Evolutionary conservation across 2,329 filamentous ascomycete species (phyloP), one percentile per base, ranked within the genome.

Genomic region (Penicillium crustosum): DNA sequence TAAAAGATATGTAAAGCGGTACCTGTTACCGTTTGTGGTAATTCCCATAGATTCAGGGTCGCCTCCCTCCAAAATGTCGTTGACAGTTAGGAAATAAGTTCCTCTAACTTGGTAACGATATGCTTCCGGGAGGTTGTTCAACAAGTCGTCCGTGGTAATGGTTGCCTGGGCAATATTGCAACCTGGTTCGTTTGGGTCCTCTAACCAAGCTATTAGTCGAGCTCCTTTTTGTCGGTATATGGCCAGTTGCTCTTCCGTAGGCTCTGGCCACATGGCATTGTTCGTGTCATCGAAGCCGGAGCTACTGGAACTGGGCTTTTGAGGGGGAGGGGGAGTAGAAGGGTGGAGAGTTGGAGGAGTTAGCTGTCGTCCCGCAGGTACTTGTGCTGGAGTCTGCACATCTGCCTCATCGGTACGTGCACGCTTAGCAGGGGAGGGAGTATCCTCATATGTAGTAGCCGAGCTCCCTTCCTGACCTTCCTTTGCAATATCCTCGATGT

Each of bases 201-300:
- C 45, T 35, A 55, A 9, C 53, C 53, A 55, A 15, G 17, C 21
- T 17, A 29, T 6, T 19, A 35, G 13, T 55, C 29, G 29, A 55
- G 53, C 53, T 43, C 53, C 53, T 19, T 9, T 35, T 15, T 1
- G 1, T 44, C 19, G 29, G 21, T 19, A 52, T 10, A 2, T 4
- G 6, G n/a, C 6, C n/a, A 43, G 1, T 31, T 5, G 2, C 7
- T 1, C 4, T 2, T 8, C 13, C 4, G 8, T 13, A 36, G 31
- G 47, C 7, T 1, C 8, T 9, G 5, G 23, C 6, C 3, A 10
- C 15, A 25, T 3, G 2, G 2, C 7, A 1, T 25, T 21, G 2
- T 17, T 6, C 13, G 8, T 1, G 4, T 25, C 9, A 13, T 42
- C 29, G 4, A 12, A 12, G 29, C 1, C 12, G 29, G 12, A 31